phyloP scores from a whole-genome alignment of 371 early-diverging fungal genomes.

The Mortierella sp. region DNA sequence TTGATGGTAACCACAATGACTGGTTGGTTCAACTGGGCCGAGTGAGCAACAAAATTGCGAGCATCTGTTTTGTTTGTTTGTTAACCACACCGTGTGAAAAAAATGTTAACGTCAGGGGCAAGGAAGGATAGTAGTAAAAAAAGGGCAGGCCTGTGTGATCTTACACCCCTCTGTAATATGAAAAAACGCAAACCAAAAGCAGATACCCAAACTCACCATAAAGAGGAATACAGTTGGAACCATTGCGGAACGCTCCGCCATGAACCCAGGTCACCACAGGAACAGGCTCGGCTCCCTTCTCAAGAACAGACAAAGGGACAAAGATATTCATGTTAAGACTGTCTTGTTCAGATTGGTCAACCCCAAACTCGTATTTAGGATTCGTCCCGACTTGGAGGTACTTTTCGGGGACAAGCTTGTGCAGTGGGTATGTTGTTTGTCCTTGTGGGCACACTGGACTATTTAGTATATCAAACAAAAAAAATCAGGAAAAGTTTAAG shows the following conservation, averaged over 20 bases:
- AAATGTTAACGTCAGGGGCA: neutral
- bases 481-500: neutral
- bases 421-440: neutral
- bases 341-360: constrained; percentile 19
- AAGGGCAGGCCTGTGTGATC: neutral
- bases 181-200: neutral
- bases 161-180: neutral
- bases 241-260: constrained; percentile 45
- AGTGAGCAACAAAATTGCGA: constrained; percentile 22
- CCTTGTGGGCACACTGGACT: constrained; percentile 4
- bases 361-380: constrained; percentile 3
- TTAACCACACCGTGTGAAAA: neutral
- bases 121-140: neutral
- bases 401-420: neutral
- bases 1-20: constrained; percentile 53
- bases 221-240: constrained; percentile 36
- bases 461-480: neutral
- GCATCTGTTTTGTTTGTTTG: constrained; percentile 19
- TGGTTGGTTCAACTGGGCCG: constrained; percentile 25
- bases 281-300: neutral
- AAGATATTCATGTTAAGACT: constrained; percentile 56
- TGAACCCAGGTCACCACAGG: constrained; percentile 44
- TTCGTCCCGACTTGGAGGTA: constrained; percentile 1
- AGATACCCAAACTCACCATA: constrained; percentile 20
- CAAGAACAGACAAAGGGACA: constrained; percentile 36